Evolutionary conservation across 805 yeast species (phyloP).

Genomic region (Blastobotrys peoriensis): DNA sequence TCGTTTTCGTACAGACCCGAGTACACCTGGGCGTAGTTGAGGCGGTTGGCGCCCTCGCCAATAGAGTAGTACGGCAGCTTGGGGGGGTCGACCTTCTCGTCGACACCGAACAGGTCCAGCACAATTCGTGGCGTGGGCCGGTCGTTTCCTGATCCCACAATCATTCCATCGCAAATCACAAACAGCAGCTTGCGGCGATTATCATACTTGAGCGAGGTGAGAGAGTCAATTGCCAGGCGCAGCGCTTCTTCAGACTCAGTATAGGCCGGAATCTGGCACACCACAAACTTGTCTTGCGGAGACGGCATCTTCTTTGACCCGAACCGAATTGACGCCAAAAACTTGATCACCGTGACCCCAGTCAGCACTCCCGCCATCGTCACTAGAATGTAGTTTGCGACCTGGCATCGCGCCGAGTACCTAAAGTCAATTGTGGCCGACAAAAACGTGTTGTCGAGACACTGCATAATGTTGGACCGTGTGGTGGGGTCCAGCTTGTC

Average conservation of each 20-base stretch:
- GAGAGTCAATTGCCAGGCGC: conserved; percentile 51
- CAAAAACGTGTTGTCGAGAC: conserved; percentile 32
- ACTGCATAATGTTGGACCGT: conserved; percentile 26
- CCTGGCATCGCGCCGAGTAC: conserved; percentile 35
- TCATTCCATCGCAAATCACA: conserved; percentile 55
- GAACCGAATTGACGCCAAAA: conserved; percentile 34
- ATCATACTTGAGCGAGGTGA: conserved; percentile 50
- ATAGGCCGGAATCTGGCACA: conserved; percentile 42
- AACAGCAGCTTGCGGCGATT: conserved; percentile 50
- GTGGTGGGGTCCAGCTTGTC: conserved; percentile 23
- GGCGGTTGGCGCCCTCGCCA: conserved; percentile 54
- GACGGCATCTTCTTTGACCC: conserved; percentile 33
- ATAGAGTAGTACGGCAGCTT: conserved; percentile 51
- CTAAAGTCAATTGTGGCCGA: conserved; percentile 35
- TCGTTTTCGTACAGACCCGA: conserved; percentile 56
- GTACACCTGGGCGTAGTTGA: conserved; percentile 55
- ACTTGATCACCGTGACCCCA: conserved; percentile 34
- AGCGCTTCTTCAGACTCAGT: conserved; percentile 53
- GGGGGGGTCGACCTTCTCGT: conserved; percentile 43
- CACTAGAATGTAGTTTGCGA: conserved; percentile 34
- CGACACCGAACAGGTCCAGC: conserved; percentile 40
- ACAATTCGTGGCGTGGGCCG: conserved; percentile 50
- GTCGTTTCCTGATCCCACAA: conserved; percentile 57
- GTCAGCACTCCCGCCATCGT: conserved; percentile 34
- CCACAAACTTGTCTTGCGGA: conserved; percentile 35